A percentile compares a stretch with the other conserved stretches of the same genome.
These are phyloP conservation scores for Neurospora tetraspora DNA, from an alignment of 495 filamentous ascomycete genomes.

Conservation along the genomic window DNA sequence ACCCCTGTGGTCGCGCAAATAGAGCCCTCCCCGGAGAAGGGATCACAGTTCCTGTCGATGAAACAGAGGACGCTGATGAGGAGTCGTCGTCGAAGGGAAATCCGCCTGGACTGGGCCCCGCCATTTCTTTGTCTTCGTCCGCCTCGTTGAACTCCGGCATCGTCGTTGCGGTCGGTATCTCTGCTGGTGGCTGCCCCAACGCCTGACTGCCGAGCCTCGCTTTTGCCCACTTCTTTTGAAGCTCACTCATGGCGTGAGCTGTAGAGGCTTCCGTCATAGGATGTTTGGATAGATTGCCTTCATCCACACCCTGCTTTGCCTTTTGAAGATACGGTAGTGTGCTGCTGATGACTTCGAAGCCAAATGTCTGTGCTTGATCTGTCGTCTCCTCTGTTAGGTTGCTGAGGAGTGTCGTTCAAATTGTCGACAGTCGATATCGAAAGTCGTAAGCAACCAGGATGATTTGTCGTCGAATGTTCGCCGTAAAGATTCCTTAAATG, in stretches of 20 bases:
- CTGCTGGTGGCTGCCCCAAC: slow-evolving; percentile 1
- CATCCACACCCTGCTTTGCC: background rate
- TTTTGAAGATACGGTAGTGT: background rate
- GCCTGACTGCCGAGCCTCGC: slow-evolving; percentile 48
- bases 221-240: slow-evolving; percentile 77
- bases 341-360: background rate
- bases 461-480: background rate
- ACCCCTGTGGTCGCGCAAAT: slow-evolving; percentile 61
- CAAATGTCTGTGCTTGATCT: background rate
- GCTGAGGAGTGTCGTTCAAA: background rate
- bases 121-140: slow-evolving; percentile 36
- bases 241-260: slow-evolving; percentile 59
- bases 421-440: background rate
- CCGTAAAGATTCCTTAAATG: background rate
- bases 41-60: slow-evolving; percentile 80
- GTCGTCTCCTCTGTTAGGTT: background rate
- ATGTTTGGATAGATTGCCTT: background rate
- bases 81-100: slow-evolving; percentile 56
- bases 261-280: background rate
- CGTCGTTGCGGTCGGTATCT: slow-evolving; percentile 1
- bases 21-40: slow-evolving; percentile 66
- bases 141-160: slow-evolving; percentile 37
- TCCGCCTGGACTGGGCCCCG: slow-evolving; percentile 22
- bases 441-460: background rate
- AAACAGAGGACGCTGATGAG: slow-evolving; percentile 64